These are phyloP conservation scores for Globisporangium paroecandrum DNA, from an alignment of 352 stramenopile species.

Conservation along the genomic window DNA sequence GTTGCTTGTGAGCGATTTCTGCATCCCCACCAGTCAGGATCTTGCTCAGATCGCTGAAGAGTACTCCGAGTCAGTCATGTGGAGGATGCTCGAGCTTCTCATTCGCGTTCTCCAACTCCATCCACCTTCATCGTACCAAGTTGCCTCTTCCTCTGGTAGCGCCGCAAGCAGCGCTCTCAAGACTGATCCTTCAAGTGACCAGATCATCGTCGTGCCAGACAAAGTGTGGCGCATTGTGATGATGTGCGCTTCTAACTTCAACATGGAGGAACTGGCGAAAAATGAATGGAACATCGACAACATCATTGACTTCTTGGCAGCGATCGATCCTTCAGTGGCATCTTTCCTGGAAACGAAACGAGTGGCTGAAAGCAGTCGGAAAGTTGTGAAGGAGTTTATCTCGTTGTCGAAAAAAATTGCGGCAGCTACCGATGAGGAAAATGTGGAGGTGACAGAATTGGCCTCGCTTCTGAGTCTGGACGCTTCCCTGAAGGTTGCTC, in stretches of 20 bases:
- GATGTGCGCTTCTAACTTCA: constrained; percentile 25
- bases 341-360: constrained; percentile 30
- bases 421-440: constrained; percentile 5
- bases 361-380: constrained; percentile 20
- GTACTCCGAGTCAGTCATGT: constrained; percentile 5
- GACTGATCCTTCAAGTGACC: not conserved
- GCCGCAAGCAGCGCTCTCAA: not conserved
- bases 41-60: not conserved
- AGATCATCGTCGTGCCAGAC: constrained; percentile 27
- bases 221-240: constrained; percentile 40
- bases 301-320: constrained; percentile 22
- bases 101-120: constrained; percentile 34
- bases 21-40: constrained; percentile 12
- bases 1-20: constrained; percentile 32
- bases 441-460: constrained; percentile 15
- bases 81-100: constrained; percentile 35
- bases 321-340: constrained; percentile 12
- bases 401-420: constrained; percentile 18
- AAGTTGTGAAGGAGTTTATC: constrained; percentile 31
- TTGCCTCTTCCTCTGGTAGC: constrained; percentile 11
- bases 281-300: constrained; percentile 37
- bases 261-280: constrained; percentile 22
- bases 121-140: constrained; percentile 27
- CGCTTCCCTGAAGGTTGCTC: constrained; percentile 27
- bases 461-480: constrained; percentile 21